A percentile compares a stretch with the other conserved stretches of the same genome.
These are phyloP conservation scores for Petrea volubilis DNA, from an alignment of 257 asterid genomes.

Conservation along the genomic window DNA sequence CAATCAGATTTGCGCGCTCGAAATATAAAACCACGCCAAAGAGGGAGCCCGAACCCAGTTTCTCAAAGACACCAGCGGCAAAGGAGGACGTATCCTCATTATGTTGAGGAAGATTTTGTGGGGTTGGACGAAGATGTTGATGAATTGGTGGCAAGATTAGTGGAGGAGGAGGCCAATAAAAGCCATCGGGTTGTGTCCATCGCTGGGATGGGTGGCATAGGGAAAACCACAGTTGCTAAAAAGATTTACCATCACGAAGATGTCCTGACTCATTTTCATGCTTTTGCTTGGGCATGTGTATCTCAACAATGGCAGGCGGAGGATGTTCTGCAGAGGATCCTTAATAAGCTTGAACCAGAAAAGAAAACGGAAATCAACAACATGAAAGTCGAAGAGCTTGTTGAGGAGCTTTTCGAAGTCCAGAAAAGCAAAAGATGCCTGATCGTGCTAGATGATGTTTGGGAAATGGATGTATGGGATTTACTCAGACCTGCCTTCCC, in stretches of 20 bases:
- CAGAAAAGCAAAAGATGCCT: slow-evolving; percentile 46
- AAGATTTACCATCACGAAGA: slow-evolving; percentile 38
- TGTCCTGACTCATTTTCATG: slow-evolving; percentile 41
- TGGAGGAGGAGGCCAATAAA: slow-evolving; percentile 23
- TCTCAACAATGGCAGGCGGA: slow-evolving; percentile 53
- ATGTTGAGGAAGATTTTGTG: slow-evolving; percentile 40
- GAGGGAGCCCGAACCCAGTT: slow-evolving; percentile 25
- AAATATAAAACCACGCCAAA: slow-evolving; percentile 25
- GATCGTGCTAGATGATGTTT: slow-evolving; percentile 56
- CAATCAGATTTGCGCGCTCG: slow-evolving; percentile 39
- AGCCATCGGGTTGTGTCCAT: slow-evolving; percentile 33
- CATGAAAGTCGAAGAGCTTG: slow-evolving; percentile 36
- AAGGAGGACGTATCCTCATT: slow-evolving; percentile 42
- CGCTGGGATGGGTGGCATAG: slow-evolving; percentile 58
- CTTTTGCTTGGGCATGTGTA: slow-evolving; percentile 55
- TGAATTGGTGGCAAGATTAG: slow-evolving; percentile 28
- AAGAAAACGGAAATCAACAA: slow-evolving; percentile 29
- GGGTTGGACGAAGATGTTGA: slow-evolving; percentile 49
- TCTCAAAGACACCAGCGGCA: slow-evolving; percentile 18
- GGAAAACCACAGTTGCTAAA: slow-evolving; percentile 52
- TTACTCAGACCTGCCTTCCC: slow-evolving; percentile 36
- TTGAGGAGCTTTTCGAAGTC: slow-evolving; percentile 39
- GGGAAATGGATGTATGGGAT: slow-evolving; percentile 50
- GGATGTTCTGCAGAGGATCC: slow-evolving; percentile 49
- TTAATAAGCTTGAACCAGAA: slow-evolving; percentile 47